Base-by-base conservation (phyloP, 2,329 filamentous ascomycete genomes). In the Plectosphaerella cucumerina region DNA sequence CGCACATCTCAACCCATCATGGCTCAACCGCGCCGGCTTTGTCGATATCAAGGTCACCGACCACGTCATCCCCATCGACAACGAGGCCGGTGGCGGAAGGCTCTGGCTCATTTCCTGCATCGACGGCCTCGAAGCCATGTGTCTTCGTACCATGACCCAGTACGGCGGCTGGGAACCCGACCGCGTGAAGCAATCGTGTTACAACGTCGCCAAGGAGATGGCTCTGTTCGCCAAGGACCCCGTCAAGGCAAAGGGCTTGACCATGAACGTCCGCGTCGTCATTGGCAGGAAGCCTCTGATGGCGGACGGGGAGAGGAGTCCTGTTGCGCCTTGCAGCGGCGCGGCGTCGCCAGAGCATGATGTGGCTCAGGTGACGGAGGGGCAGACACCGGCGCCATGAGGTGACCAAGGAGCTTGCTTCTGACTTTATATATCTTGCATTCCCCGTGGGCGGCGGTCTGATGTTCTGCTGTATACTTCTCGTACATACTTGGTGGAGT, bases 81-180 rank as follows among this genome's bases (percentile, higher is more conserved):
- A 73, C 37, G 71, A 74, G 48, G 71, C 74, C 37, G 65, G 64
- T 47, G 73, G 74, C 3, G 76, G 77, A 39, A 78, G 78, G 55
- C 72, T 81, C 46, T 81, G 77, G 77, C 66, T 81, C 31, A 72
- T 81, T 21, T 70, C 72, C 2, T 71, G 75, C 52, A 64, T 81
- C 31, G 77, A 80, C 50, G 71, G 72, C 3, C 60, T 80, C 26
- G 79, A 82, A 60, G 70, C 77, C 11, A 61, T 66, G 31, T 72
- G 67, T 39, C 60, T 83, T 54, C 70, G 80, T 33, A 67, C 76
- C 11, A 67, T 83, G 51, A 82, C 78, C 1, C 73, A 71, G 55
- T 67, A 78, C 45, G 73, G 80, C 66, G 75, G 68, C 8, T 82
- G 78, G 78, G 71, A 75, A 20, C 64, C 75, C 1, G 70, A 77